Base-by-base conservation (phyloP, 495 filamentous ascomycete species). In the Penicillium coffeae region DNA sequence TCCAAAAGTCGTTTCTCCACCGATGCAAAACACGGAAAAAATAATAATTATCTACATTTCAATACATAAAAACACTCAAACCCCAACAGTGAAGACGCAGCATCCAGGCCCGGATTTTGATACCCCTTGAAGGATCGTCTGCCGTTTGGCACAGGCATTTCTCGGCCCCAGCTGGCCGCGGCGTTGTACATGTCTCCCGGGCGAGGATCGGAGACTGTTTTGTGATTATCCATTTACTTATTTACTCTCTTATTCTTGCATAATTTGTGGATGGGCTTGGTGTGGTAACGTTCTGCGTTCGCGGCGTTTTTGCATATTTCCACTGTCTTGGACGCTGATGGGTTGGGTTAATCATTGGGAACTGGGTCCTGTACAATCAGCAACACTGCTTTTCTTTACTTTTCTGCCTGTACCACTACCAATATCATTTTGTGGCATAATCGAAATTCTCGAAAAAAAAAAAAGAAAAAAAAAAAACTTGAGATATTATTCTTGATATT, bases 131-230 rank as follows among this genome's bases (percentile, higher is more conserved):
- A 55, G 55, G 52, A 57, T 56, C 45, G 50, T 40, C 14, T 57
- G 48, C 45, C 45, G 38, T 48, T 15, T 53, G 50, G 50, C 39
- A 50, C 22, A 38, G 48, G 54, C 59, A 63, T 51, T 40, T 48
- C 45, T 49, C 48, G 61, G 60, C 52, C 50, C 42, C 56, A 62
- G 63, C 56, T 54, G 56, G 61, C 50, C 51, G 45, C 56, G 65
- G 66, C 65, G 66, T 72, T 70, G 59, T 67, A 64, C 56, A 69
- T 61, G 61, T 65, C 44, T 50, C 47, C 38, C 44, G 36, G 45
- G 46, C 21, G 3, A 42, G 38, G 16, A 39, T 48, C 38, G 52
- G 50, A 53, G 52, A 58, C 54, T 9, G 45, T 16, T 51, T 50
- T 58, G 53, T 54, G 48, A 54, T 58, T 45, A 43, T 44, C 51